Conservation (phyloP, 2,329 filamentous ascomycete genomes). For the Ophiostoma sp. region DNA sequence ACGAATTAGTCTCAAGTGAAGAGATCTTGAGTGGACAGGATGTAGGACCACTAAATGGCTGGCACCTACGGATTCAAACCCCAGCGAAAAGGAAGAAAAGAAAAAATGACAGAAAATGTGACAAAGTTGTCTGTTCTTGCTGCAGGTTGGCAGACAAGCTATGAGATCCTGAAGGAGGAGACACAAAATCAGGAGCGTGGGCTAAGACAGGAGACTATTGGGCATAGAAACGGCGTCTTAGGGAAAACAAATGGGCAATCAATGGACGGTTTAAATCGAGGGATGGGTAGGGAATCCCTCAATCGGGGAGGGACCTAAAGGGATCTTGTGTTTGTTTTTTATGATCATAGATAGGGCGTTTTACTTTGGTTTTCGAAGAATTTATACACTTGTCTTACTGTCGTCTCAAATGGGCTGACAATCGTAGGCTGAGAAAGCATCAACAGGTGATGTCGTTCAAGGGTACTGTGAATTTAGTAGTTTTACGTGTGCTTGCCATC, state of each 20-base stretch:
- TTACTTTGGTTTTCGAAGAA: not conserved
- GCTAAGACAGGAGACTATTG: not conserved
- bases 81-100: not conserved
- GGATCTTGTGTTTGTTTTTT: not conserved
- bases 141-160: not conserved
- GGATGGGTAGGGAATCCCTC: not conserved
- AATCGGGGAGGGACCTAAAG: not conserved
- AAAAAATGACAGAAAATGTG: not conserved
- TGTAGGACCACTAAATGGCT: not conserved
- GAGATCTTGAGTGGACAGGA: not conserved
- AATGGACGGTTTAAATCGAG: not conserved
- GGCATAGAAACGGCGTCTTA: not conserved
- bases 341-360: not conserved
- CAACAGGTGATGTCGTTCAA: not conserved
- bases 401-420: not conserved
- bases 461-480: not conserved
- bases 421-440: not conserved
- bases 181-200: not conserved
- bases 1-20: constrained; percentile 24
- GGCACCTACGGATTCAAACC: not conserved
- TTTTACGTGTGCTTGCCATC: not conserved
- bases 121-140: not conserved
- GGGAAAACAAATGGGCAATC: not conserved
- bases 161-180: not conserved
- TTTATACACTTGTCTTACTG: not conserved